Evolutionary conservation across 2,329 filamentous ascomycete species (phyloP), one percentile per base, ranked within the genome.

Genomic region (Hortaea sp.): DNA sequence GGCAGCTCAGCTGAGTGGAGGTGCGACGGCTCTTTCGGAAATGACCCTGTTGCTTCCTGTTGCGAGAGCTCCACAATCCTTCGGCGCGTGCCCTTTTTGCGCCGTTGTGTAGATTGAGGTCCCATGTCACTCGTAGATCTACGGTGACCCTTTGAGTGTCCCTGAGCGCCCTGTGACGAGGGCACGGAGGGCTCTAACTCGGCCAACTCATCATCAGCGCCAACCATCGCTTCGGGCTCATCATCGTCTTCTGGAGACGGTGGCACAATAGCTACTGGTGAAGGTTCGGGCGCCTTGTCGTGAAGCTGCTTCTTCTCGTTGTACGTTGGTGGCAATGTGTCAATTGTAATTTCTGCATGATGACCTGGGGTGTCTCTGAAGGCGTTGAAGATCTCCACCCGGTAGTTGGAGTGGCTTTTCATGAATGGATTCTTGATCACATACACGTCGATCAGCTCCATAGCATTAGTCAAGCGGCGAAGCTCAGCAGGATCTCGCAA

Each of bases 301-400:
- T 89, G 77, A 39, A 98, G 74, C 54, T 85, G 83, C 58, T 88
- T 88, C 62, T 81, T 82, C 70, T 98, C 92, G 11, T 81, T 78
- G 60, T 88, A 94, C n/a, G 78, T 83, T 1, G 92, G 90, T 0
- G 84, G 84, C 31, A 79, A 79, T 2, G 84, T 82, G 63, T 98
- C 92, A 56, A 98, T 90, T 40, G 88, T 73, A 49, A 97, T 81
- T 61, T 98, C 92, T 54, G 95, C 86, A 0, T 82, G 84, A 60
- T 92, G 94, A 5, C 92, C 92, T 7, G 90, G 87, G 0, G 87
- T 88, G 49, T 80, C 82, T 52, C 92, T 81, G 73, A 98, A 98
- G 2, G 97, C 74, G 59, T 97, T 98, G 79, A 98, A 95, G 52
- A 97, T 94, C 13, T 82, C 85, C 53, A 94, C 75, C 42, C 92